Evolutionary conservation across 768 basidiomycete genomes (phyloP), one percentile per base, ranked within the genome.

Genomic region (Pisolithus orientalis): DNA sequence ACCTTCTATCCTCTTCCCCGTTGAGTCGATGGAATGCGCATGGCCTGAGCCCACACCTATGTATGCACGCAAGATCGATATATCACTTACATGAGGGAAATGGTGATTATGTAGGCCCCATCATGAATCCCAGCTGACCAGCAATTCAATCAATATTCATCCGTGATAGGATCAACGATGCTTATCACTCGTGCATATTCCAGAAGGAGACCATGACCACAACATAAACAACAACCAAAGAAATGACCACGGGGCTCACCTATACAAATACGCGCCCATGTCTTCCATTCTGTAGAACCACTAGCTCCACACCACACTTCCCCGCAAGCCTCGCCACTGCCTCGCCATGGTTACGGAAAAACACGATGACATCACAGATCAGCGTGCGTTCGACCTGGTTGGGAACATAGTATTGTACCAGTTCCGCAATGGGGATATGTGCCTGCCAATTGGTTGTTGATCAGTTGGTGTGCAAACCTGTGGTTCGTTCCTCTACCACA

Each of bases 291-390:
- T 69, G 80, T 80, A 84, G 63, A 72, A 78, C 6, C 56, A 58
- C 53, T 69, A 54, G 50, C 75, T 79, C 82, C 82, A 84, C 47
- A 71, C 66, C 38, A 74, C 65, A 0, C 83, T 81, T 1, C 72
- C 62, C 39, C 0, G 79, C 84, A 48, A 85, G 83, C 51, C 71
- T 74, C 49, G 62, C 62, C 6, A 75, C 83, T 34, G 83, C 60
- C 2, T 73, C 75, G 52, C 85, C 83, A 59, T 87, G 83, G 0
- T 73, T 79, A 1, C 79, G 76, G 69, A 87, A 87, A 72, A 90
- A 90, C 1, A 80, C 62, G 53, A 86, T 72, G 13, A 79, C 70
- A 60, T 88, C 85, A 79, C 5, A 88, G 65, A 62, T 87, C 84
- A 0, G 77, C 77, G 14, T 82, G 72, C 60, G 84, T 80, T 21